Conservation (phyloP, 345 rosid species). For the Linum usitatissimum region DNA sequence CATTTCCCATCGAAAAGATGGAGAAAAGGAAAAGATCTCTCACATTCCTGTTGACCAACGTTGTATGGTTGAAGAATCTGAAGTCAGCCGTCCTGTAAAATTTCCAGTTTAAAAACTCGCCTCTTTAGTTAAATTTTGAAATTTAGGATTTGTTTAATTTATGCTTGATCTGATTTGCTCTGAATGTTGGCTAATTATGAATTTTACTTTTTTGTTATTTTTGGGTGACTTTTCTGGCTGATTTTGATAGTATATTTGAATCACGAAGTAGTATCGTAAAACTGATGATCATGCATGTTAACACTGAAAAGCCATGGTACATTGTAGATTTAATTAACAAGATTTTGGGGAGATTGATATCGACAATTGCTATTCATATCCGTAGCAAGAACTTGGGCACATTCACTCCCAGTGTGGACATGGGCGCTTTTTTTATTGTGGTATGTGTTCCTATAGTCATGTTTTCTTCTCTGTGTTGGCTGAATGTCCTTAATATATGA, state of each 20-base stretch:
- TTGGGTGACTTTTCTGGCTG: background rate
- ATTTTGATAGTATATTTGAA: constrained; percentile 72
- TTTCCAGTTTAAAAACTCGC: too few species aligned
- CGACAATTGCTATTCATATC: constrained; percentile 75
- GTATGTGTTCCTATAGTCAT: constrained; percentile 27
- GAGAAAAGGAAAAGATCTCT: background rate
- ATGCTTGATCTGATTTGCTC: constrained; percentile 1
- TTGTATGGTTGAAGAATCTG: constrained; percentile 23
- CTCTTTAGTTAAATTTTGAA: background rate
- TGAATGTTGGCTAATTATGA: background rate
- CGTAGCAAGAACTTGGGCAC: constrained; percentile 89
- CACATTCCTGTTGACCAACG: constrained; percentile 23
- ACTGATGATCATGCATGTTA: constrained; percentile 57
- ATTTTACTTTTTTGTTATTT: background rate
- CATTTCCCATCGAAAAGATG: background rate
- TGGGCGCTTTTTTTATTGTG: constrained; percentile 98
- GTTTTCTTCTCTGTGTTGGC: background rate
- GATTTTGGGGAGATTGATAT: constrained; percentile 78
- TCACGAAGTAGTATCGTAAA: constrained; percentile 91
- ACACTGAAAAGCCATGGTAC: constrained; percentile 77
- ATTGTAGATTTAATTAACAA: constrained; percentile 86
- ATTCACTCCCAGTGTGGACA: constrained; percentile 92
- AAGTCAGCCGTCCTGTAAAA: constrained; percentile 22
- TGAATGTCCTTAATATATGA: background rate
- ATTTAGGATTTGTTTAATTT: background rate